Percentiles rank a stretch among this genome's conserved stretches.
Conservation (phyloP, 1,284 basidiomycete species). For the Leccinum fallax region DNA sequence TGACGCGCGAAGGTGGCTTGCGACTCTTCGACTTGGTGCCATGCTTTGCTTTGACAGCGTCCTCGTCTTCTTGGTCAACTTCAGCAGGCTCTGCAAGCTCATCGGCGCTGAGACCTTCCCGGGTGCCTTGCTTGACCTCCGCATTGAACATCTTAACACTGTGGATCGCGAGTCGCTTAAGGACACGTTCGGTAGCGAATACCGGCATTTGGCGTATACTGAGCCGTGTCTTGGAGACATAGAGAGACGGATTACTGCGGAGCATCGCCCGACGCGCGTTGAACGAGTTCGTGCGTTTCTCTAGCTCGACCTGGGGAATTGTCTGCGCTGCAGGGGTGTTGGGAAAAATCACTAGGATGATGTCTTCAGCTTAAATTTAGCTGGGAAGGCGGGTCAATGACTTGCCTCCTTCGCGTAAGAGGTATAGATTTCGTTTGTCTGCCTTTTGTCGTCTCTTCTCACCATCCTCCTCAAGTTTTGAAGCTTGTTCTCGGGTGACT, state of each 20-base stretch:
- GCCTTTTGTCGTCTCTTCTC: slow-evolving; percentile 86
- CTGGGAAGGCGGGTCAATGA: not conserved
- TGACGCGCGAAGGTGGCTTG: slow-evolving; percentile 61
- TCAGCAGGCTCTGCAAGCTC: slow-evolving; percentile 58
- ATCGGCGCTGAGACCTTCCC: slow-evolving; percentile 69
- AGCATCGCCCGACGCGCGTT: slow-evolving; percentile 80
- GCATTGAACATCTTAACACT: slow-evolving; percentile 79
- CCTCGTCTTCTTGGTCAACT: slow-evolving; percentile 23
- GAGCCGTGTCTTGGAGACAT: slow-evolving; percentile 92
- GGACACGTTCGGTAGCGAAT: slow-evolving; percentile 85
- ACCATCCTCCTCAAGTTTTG: slow-evolving; percentile 83
- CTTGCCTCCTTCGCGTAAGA: slow-evolving; percentile 93
- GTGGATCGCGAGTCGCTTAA: slow-evolving; percentile 87
- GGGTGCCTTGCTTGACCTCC: slow-evolving; percentile 71
- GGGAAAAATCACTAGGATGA: slow-evolving; percentile 75
- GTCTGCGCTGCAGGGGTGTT: slow-evolving; percentile 77
- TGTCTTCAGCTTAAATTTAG: not conserved
- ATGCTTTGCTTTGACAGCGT: slow-evolving; percentile 35
- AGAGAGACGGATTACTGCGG: slow-evolving; percentile 90
- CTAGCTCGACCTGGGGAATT: slow-evolving; percentile 74
- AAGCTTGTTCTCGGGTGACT: slow-evolving; percentile 88
- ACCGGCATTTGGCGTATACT: slow-evolving; percentile 92
- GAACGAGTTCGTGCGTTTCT: slow-evolving; percentile 82
- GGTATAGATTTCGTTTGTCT: slow-evolving; percentile 95
- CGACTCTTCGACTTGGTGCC: slow-evolving; percentile 34